Evolutionary conservation across 805 yeast genomes (phyloP).

Genomic region (Kodamaea lidongshanica): DNA sequence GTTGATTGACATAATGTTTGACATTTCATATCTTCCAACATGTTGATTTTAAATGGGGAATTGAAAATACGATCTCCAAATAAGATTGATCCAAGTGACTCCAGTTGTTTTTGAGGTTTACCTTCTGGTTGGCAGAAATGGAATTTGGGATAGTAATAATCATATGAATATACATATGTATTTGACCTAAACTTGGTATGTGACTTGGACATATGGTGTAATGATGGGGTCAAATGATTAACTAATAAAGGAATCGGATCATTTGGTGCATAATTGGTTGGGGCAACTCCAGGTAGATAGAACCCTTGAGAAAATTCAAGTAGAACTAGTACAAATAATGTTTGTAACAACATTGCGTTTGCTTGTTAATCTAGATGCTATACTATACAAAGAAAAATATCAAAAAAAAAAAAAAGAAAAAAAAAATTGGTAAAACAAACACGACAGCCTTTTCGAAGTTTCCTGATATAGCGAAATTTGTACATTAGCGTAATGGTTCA

Average conservation of each 20-base stretch:
- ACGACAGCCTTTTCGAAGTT: too few species aligned
- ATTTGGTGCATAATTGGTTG: constrained; percentile 73
- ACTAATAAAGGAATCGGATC: constrained; percentile 75
- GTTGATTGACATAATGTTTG: constrained; percentile 53
- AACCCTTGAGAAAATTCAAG: constrained; percentile 46
- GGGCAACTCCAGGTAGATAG: constrained; percentile 94
- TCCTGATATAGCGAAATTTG: too few species aligned
- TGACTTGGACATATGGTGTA: constrained; percentile 28
- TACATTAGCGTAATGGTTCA: too few species aligned
- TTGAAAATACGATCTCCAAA: constrained; percentile 94
- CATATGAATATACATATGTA: constrained; percentile 65
- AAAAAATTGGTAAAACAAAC: too few species aligned
- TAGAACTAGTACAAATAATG: too few species aligned
- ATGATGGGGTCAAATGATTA: constrained; percentile 83
- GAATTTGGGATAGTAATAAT: constrained; percentile 76
- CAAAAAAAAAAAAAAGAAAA: too few species aligned
- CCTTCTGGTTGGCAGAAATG: constrained; percentile 75
- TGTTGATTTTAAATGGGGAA: constrained; percentile 77
- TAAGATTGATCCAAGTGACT: constrained; percentile 84
- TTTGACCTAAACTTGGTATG: constrained; percentile 33
- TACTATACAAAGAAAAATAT: too few species aligned
- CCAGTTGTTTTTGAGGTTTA: constrained; percentile 69
- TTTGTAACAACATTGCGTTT: too few species aligned
- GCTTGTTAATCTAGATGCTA: too few species aligned
- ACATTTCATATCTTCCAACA: constrained; percentile 72